Evolutionary conservation across 176 grass and related monocot genomes (phyloP).

Genomic region (Zea luxurians): DNA sequence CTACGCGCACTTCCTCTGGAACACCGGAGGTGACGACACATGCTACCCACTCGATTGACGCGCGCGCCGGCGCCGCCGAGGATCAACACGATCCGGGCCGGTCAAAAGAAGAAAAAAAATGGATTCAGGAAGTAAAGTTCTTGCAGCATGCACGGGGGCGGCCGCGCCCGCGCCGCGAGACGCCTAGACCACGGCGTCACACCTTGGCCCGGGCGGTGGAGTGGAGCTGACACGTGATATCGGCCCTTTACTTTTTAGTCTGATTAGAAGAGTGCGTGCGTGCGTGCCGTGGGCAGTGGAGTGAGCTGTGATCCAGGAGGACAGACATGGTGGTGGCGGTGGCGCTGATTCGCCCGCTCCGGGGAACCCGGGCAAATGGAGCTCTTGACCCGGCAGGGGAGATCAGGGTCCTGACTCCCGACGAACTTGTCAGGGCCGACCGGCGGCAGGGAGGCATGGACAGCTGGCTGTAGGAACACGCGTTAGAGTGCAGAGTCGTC

Average conservation of each 20-base stretch:
- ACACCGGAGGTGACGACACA: conserved; percentile 91
- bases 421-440: conserved; percentile 28
- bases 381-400: conserved; percentile 1
- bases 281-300: conserved; percentile 23
- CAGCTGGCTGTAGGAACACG: not conserved
- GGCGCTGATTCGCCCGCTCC: not conserved
- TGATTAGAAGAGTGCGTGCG: conserved; percentile 25
- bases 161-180: conserved; percentile 34
- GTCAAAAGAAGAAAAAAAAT: not conserved
- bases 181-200: conserved; percentile 32
- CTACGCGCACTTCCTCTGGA: conserved; percentile 97
- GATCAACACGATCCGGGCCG: not conserved
- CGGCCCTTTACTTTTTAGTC: conserved; percentile 21
- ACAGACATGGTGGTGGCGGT: not conserved
- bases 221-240: conserved; percentile 46
- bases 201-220: conserved; percentile 29
- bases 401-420: not conserved
- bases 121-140: conserved; percentile 37
- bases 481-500: not conserved
- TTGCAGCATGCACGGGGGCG: conserved; percentile 33
- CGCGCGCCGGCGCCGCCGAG: not conserved
- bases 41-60: conserved; percentile 70
- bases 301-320: conserved; percentile 21
- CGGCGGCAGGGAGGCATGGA: conserved; percentile 3
- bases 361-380: not conserved